Evolutionary conservation across 148 eudicot species (phyloP), one percentile per base, ranked within the genome.

Genomic region (Gaultheria prostrata): DNA sequence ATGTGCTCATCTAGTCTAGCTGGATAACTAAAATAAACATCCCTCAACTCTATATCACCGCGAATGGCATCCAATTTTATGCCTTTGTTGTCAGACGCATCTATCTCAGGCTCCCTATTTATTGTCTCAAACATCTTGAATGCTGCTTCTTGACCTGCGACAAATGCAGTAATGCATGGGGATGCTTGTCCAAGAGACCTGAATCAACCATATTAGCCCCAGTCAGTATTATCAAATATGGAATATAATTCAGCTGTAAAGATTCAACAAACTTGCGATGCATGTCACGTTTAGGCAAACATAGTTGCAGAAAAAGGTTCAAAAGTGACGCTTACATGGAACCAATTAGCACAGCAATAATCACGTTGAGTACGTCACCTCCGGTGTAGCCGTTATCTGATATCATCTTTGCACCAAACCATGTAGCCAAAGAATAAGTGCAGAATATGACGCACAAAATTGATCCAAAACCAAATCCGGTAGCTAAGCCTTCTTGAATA

Each of bases 111-210:
- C 59, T 89, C 84, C 85, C 94, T 84, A 28, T 87, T 82, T 21
- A 91, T 88, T 6, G 91, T 89, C 69, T 90, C 89, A 74, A 91
- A 90, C 92, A 91, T 90, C 86, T 90, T 91, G 87, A 67, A 88
- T 21, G 91, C 91, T 77, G 94, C 94, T 28, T 92, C 94, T 80
- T 75, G 87, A n/a, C 92, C 94, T 24, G 92, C 91, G 21, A 91
- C 88, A 85, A 91, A 91, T 65, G 94, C 94, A 72, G 84, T 87
- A 82, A 90, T 77, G 80, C 91, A 90, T 11, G 94, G 92, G 71
- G 92, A 87, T 26, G 87, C 91, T 85, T 90, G 94, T 43, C 94
- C 94, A 21, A 91, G 86, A 53, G 94, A 91, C 90, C 93, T 90
- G 72, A 32, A 82, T 76, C 13, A 80, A 2, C 51, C 59, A 15